A percentile compares a stretch with the other conserved stretches of the same genome.
phyloP scores from a whole-genome alignment of 2,329 filamentous ascomycete species.

The Triangularia verruculosa region DNA sequence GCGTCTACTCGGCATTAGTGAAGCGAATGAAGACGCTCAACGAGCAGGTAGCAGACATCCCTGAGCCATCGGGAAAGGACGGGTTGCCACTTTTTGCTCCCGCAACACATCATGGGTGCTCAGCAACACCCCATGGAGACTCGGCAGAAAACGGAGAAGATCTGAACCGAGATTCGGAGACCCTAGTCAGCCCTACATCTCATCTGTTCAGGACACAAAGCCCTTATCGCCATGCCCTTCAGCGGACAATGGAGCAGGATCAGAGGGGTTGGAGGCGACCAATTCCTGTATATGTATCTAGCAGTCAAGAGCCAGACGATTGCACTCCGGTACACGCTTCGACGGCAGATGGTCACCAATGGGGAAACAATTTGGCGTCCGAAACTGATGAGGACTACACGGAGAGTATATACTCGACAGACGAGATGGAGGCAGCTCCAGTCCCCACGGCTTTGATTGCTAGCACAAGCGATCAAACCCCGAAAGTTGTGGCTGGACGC shows the following conservation, averaged over 20 bases:
- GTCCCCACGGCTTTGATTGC: background rate
- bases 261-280: constrained; percentile 24
- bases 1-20: constrained; percentile 64
- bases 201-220: constrained; percentile 54
- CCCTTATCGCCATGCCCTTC: constrained; percentile 53
- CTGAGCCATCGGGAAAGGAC: constrained; percentile 7
- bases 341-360: background rate
- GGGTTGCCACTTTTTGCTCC: constrained; percentile 4
- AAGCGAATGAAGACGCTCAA: constrained; percentile 47
- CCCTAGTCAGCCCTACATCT: constrained; percentile 50
- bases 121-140: background rate
- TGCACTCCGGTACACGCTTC: background rate
- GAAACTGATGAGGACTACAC: constrained; percentile 40
- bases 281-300: background rate
- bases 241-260: constrained; percentile 43
- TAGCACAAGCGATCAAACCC: background rate
- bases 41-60: constrained; percentile 23
- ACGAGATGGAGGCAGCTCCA: constrained; percentile 15
- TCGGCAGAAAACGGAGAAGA: background rate
- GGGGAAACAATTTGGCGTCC: constrained; percentile 36
- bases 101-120: background rate
- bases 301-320: background rate
- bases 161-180: constrained; percentile 43
- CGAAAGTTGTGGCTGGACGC: background rate
- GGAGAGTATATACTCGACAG: constrained; percentile 50